Evolutionary conservation across 2,329 filamentous ascomycete species (phyloP).

Genomic region (Pezicula neosporulosa): DNA sequence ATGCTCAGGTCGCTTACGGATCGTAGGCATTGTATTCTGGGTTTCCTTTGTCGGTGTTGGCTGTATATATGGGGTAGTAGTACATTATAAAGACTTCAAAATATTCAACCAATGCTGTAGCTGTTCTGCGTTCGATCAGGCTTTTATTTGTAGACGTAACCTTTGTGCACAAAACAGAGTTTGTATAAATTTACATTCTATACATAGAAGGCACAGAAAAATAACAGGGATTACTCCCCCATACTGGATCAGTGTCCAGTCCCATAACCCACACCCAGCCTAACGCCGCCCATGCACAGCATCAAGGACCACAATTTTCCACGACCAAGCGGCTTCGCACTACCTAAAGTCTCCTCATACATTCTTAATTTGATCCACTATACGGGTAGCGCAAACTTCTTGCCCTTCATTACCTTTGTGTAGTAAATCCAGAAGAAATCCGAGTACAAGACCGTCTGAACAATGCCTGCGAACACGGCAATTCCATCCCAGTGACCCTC

Average conservation of each 20-base stretch:
- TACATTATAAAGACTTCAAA: conserved; percentile 22
- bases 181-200: conserved; percentile 12
- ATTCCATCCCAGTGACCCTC: conserved; percentile 84
- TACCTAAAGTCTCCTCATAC: neutral
- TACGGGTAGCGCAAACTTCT: conserved; percentile 83
- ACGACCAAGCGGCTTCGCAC: neutral
- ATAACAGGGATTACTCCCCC: conserved; percentile 4
- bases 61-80: conserved; percentile 31
- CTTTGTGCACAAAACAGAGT: neutral
- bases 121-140: neutral
- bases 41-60: conserved; percentile 23
- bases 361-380: conserved; percentile 34
- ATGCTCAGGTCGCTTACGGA: conserved; percentile 28
- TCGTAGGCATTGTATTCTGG: conserved; percentile 24
- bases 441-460: conserved; percentile 94
- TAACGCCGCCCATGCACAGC: conserved; percentile 25
- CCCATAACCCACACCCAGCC: conserved; percentile 6
- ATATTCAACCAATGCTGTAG: conserved; percentile 1
- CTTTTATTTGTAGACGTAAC: neutral
- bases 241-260: conserved; percentile 17
- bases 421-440: conserved; percentile 99
- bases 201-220: conserved; percentile 11
- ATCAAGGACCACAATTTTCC: neutral
- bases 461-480: conserved; percentile 79
- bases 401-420: conserved; percentile 87